phyloP scores from a whole-genome alignment of 148 eudicot genomes.

The Arbutus unedo region DNA sequence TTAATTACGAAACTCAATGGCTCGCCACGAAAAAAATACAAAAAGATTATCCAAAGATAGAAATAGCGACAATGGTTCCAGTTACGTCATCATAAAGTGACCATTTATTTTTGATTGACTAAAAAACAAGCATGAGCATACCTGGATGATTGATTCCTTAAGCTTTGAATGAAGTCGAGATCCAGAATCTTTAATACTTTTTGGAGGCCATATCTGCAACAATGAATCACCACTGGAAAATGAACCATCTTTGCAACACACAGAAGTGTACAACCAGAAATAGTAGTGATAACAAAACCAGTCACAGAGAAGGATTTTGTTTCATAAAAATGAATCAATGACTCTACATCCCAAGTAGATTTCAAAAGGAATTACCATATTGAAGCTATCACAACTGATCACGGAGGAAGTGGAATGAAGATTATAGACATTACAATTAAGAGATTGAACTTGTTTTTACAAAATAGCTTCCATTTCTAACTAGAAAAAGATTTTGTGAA shows the following conservation, averaged over 20 bases:
- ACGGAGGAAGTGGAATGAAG: neutral
- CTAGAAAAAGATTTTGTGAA: neutral
- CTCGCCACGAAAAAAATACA: neutral
- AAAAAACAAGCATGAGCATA: slow-evolving; percentile 28
- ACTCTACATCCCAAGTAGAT: neutral
- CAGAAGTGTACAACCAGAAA: neutral
- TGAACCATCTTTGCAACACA: neutral
- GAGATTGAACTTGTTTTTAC: neutral
- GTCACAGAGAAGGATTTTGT: neutral
- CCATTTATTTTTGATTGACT: neutral
- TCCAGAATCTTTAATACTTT: slow-evolving; percentile 85
- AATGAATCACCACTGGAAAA: slow-evolving; percentile 16
- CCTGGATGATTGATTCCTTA: slow-evolving; percentile 87
- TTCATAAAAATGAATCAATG: neutral
- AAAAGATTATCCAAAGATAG: neutral
- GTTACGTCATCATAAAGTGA: neutral
- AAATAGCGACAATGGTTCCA: neutral
- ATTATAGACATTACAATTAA: neutral
- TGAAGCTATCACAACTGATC: neutral
- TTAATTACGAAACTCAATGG: no score
- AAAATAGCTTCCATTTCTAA: neutral
- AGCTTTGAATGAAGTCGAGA: slow-evolving; percentile 81
- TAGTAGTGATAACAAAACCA: slow-evolving; percentile 8
- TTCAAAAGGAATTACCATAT: neutral
- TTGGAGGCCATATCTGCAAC: slow-evolving; percentile 98